Percentiles rank a stretch among this genome's conserved stretches.
These are phyloP conservation scores for Pseudozyma hubeiensis DNA, from an alignment of 1,284 basidiomycete genomes.

Conservation along the genomic window DNA sequence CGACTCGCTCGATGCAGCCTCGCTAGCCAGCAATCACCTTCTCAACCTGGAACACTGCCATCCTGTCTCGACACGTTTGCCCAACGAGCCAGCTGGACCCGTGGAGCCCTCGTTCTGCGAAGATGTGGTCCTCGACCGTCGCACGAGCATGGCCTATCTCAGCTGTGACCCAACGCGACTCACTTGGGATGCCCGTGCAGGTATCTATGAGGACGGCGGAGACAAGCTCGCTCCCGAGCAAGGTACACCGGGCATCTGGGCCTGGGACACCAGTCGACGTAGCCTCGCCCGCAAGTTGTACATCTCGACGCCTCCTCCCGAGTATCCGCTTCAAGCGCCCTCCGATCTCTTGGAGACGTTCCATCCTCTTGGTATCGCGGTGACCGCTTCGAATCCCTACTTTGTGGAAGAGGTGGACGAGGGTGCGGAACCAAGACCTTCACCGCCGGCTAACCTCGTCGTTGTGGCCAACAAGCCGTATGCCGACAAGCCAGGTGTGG, in stretches of 20 bases:
- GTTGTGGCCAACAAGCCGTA: constrained; percentile 55
- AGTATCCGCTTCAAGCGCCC: constrained; percentile 27
- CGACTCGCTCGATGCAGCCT: constrained; percentile 6
- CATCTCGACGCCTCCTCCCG: constrained; percentile 44
- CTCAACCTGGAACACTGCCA: constrained; percentile 45
- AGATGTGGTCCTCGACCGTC: constrained; percentile 48
- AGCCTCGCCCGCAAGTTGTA: constrained; percentile 35
- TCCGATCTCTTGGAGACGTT: constrained; percentile 35
- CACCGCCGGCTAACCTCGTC: constrained; percentile 42
- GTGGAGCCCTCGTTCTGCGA: constrained; percentile 55
- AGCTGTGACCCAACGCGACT: constrained; percentile 54
- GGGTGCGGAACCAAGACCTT: constrained; percentile 19
- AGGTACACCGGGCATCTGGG: constrained; percentile 48
- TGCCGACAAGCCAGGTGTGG: constrained; percentile 36
- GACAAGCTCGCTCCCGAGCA: constrained; percentile 17
- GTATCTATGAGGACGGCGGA: constrained; percentile 38
- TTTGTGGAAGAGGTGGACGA: constrained; percentile 31
- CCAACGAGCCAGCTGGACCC: constrained; percentile 36
- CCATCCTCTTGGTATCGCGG: constrained; percentile 52
- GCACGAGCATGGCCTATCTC: constrained; percentile 50
- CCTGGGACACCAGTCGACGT: constrained; percentile 43
- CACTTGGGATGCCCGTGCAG: constrained; percentile 50
- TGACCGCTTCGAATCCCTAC: constrained; percentile 43
- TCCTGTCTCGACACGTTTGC: constrained; percentile 22
- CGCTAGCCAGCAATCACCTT: constrained; percentile 3